Evolutionary conservation across 768 basidiomycete genomes (phyloP).

Genomic region (Lactarius sp.): DNA sequence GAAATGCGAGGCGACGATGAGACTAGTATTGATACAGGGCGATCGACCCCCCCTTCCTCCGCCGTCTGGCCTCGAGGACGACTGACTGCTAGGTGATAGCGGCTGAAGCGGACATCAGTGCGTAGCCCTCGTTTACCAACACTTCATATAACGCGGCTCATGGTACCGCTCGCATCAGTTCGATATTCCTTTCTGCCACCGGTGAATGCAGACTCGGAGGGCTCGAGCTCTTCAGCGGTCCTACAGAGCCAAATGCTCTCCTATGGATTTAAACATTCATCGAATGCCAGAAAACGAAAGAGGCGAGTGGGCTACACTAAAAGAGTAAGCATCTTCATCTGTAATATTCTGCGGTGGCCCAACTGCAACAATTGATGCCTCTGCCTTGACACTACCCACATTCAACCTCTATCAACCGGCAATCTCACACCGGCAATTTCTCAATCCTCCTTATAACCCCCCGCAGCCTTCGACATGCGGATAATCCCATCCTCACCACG

Average conservation of each 20-base stretch:
- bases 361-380: conserved; percentile 73
- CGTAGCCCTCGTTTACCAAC: conserved; percentile 60
- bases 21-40: too few species aligned
- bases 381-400: conserved; percentile 81
- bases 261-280: conserved; percentile 57
- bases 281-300: conserved; percentile 87
- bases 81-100: conserved; percentile 76
- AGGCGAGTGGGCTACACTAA: conserved; percentile 74
- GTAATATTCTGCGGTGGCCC: conserved; percentile 38
- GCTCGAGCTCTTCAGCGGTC: conserved; percentile 83
- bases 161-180: conserved; percentile 66
- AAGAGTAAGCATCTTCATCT: conserved; percentile 55
- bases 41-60: conserved; percentile 42
- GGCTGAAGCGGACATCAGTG: conserved; percentile 65
- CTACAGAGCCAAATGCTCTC: conserved; percentile 71
- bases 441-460: conserved; percentile 71
- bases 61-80: conserved; percentile 65
- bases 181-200: conserved; percentile 86
- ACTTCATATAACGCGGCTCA: conserved; percentile 78
- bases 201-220: conserved; percentile 98
- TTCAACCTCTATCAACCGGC: conserved; percentile 81
- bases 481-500: conserved; percentile 70
- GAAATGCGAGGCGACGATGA: conserved; percentile 59
- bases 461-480: conserved; percentile 75
- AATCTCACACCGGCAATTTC: conserved; percentile 61